Percentiles rank a stretch among this genome's conserved stretches.
Conservation (phyloP, 768 basidiomycete species). For the Xanthoconium stramineum region DNA sequence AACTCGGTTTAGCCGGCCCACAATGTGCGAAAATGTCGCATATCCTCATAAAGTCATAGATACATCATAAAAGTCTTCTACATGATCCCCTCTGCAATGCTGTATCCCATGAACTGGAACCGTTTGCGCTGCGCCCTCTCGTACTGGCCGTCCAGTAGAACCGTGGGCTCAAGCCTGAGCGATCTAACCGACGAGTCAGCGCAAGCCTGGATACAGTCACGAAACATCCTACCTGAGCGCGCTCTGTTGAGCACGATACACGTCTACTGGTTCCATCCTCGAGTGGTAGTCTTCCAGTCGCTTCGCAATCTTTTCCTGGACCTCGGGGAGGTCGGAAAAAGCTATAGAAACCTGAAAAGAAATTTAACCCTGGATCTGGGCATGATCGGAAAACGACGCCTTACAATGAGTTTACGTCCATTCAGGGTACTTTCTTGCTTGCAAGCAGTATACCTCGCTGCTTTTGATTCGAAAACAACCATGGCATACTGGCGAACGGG, state of each 20-base stretch:
- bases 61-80: neutral
- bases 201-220: neutral
- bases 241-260: conserved; percentile 21
- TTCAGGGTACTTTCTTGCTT: conserved; percentile 37
- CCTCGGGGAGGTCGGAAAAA: conserved; percentile 34
- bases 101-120: conserved; percentile 10
- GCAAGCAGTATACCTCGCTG: conserved; percentile 42
- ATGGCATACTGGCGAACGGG: conserved; percentile 50
- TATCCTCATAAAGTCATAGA: too few relatives aligned
- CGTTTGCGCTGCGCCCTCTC: conserved; percentile 1
- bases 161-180: conserved; percentile 25
- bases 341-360: conserved; percentile 22
- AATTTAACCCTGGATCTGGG: neutral
- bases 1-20: conserved; percentile 13
- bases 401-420: conserved; percentile 41
- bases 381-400: conserved; percentile 12
- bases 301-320: conserved; percentile 27
- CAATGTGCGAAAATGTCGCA: conserved; percentile 19
- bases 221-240: conserved; percentile 18
- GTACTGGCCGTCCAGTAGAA: conserved; percentile 18
- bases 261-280: conserved; percentile 16
- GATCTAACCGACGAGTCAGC: conserved; percentile 19
- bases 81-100: conserved; percentile 20
- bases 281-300: conserved; percentile 24
- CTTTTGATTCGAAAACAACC: conserved; percentile 40